Evolutionary conservation across 2,329 filamentous ascomycete genomes (phyloP).

Genomic region (Cucurbitaria berberidis): DNA sequence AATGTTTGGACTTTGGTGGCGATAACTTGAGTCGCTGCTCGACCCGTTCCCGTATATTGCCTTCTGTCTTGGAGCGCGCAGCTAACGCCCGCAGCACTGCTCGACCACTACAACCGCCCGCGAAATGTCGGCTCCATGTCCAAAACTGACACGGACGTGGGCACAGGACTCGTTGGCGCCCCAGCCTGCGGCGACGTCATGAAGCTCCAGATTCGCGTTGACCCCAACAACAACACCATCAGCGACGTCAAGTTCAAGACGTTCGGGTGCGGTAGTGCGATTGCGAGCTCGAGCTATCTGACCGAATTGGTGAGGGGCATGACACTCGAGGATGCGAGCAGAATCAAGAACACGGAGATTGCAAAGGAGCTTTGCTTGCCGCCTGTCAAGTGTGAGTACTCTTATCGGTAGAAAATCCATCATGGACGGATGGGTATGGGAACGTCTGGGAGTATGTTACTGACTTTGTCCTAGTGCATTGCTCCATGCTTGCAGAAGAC

Average conservation of each 20-base stretch:
- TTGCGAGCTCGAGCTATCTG: constrained; percentile 91
- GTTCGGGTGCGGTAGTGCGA: constrained; percentile 92
- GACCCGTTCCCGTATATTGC: not conserved
- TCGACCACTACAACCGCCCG: constrained; percentile 83
- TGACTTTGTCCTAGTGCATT: constrained; percentile 69
- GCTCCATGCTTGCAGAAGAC: constrained; percentile 90
- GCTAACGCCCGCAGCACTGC: constrained; percentile 57
- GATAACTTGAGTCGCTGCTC: constrained; percentile 10
- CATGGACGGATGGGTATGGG: not conserved
- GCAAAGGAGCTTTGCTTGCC: constrained; percentile 92
- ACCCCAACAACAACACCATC: constrained; percentile 85
- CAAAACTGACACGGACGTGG: constrained; percentile 82
- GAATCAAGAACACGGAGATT: constrained; percentile 97
- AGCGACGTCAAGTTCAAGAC: constrained; percentile 98
- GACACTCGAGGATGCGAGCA: constrained; percentile 90
- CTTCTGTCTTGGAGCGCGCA: constrained; percentile 24
- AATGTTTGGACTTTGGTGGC: constrained; percentile 18
- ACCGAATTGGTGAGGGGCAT: constrained; percentile 95
- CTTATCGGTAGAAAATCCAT: not conserved
- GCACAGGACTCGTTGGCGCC: constrained; percentile 89
- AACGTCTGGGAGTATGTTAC: constrained; percentile 3
- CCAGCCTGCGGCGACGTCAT: constrained; percentile 92
- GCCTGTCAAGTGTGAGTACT: constrained; percentile 78
- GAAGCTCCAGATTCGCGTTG: constrained; percentile 92
- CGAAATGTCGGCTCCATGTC: constrained; percentile 80